These are phyloP conservation scores for Thielaviopsis musarum DNA, from an alignment of 2,329 filamentous ascomycete species.

Conservation along the genomic window DNA sequence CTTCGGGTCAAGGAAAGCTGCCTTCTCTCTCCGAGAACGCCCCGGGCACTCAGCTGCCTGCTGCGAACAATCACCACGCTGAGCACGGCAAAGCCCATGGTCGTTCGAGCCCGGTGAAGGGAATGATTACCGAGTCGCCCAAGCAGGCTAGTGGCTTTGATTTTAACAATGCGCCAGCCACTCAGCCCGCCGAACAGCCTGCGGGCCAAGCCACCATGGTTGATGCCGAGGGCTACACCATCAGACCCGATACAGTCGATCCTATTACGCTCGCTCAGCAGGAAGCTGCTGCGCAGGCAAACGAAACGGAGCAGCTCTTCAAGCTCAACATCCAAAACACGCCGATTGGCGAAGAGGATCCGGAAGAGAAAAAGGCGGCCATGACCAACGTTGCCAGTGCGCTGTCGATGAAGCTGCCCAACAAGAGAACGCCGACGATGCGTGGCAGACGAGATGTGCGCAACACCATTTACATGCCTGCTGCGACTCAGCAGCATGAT, in stretches of 20 bases:
- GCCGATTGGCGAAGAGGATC: slow-evolving; percentile 62
- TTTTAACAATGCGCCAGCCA: slow-evolving; percentile 23
- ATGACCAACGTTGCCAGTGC: slow-evolving; percentile 61
- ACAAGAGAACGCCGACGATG: slow-evolving; percentile 56
- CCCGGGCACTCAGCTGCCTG: slow-evolving; percentile 11
- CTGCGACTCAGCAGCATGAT: slow-evolving; percentile 16
- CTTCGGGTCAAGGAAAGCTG: slow-evolving; percentile 29
- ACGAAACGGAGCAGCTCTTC: slow-evolving; percentile 50
- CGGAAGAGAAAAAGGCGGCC: slow-evolving; percentile 55
- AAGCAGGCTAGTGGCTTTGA: slow-evolving; percentile 21
- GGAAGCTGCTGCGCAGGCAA: slow-evolving; percentile 37
- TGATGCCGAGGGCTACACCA: slow-evolving; percentile 60
- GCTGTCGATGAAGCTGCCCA: slow-evolving; percentile 47
- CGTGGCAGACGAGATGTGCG: slow-evolving; percentile 80
- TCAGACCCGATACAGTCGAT: slow-evolving; percentile 47
- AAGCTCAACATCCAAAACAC: slow-evolving; percentile 67
- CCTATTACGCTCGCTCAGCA: slow-evolving; percentile 57
- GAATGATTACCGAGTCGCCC: slow-evolving; percentile 15
- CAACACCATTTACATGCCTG: slow-evolving; percentile 71
- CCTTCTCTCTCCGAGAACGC: slow-evolving; percentile 42
- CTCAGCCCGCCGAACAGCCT: slow-evolving; percentile 16
- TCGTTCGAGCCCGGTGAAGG: neutral
- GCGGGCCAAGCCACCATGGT: slow-evolving; percentile 27
- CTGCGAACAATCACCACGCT: neutral
- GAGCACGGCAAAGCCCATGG: neutral